Evolutionary conservation across 306 rosid species (phyloP).

Genomic region (Albizia julibrissin): DNA sequence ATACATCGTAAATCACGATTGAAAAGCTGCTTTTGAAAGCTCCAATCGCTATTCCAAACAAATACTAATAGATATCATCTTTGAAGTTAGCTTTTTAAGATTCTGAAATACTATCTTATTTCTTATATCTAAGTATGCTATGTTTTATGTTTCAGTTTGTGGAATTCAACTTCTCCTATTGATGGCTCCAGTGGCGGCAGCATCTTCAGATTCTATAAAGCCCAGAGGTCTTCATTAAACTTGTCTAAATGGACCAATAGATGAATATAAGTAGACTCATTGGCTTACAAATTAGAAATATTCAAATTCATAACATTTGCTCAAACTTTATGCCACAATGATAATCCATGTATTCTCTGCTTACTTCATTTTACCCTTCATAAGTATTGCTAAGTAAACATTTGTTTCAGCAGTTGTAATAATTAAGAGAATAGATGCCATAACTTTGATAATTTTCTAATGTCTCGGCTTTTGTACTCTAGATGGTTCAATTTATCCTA

Average conservation of each 20-base stretch:
- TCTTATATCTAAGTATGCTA: neutral
- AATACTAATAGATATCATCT: neutral
- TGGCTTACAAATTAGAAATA: neutral
- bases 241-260: constrained; percentile 1
- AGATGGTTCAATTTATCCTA: constrained; percentile 20
- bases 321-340: neutral
- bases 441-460: constrained; percentile 18
- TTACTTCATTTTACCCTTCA: neutral
- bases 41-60: no score
- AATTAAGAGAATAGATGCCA: neutral
- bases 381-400: neutral
- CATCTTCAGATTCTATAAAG: constrained; percentile 66
- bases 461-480: neutral
- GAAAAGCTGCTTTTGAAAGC: no score
- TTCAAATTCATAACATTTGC: no score
- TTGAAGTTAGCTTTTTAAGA: constrained; percentile 13
- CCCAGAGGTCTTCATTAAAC: constrained; percentile 68
- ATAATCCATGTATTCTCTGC: neutral
- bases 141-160: constrained; percentile 32
- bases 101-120: constrained; percentile 5
- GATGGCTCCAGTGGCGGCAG: constrained; percentile 68
- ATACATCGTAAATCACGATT: no score
- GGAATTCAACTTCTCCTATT: constrained; percentile 41
- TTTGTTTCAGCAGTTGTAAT: constrained; percentile 1
- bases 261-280: constrained; percentile 2